Conservation (phyloP, 768 basidiomycete genomes). For the Tulasnella sp. region DNA sequence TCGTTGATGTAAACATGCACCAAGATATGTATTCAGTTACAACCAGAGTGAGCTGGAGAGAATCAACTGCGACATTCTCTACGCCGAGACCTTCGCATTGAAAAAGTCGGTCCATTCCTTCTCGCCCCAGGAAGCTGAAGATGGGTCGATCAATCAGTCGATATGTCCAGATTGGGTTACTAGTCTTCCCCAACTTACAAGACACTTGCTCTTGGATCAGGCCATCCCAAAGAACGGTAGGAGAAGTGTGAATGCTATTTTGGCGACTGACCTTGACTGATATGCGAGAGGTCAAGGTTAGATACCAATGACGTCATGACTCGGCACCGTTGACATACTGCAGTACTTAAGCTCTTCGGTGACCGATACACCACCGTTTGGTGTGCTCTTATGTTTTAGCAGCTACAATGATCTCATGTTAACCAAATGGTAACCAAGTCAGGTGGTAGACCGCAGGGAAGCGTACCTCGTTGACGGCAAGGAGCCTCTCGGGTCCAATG, state of each 20-base stretch:
- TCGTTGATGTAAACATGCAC: background rate
- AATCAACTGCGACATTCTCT: background rate
- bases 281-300: background rate
- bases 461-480: slow-evolving; percentile 14
- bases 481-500: slow-evolving; percentile 49
- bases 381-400: slow-evolving; percentile 55
- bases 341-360: slow-evolving; percentile 86
- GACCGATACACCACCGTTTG: slow-evolving; percentile 78
- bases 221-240: slow-evolving; percentile 71
- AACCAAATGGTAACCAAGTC: background rate
- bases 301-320: background rate
- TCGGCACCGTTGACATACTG: slow-evolving; percentile 49
- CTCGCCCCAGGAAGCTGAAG: slow-evolving; percentile 79
- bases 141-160: slow-evolving; percentile 52
- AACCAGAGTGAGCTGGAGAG: background rate
- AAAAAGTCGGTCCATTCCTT: slow-evolving; percentile 79
- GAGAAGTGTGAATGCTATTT: slow-evolving; percentile 89
- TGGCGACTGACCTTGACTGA: slow-evolving; percentile 87
- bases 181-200: background rate
- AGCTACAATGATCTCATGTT: slow-evolving; percentile 39
- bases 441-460: too few relatives aligned
- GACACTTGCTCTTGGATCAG: slow-evolving; percentile 24
- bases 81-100: slow-evolving; percentile 45
- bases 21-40: background rate
- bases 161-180: slow-evolving; percentile 35